A percentile compares a stretch with the other conserved stretches of the same genome.
These are phyloP conservation scores for Suillus subaureus DNA, from an alignment of 768 basidiomycete genomes.

Conservation along the genomic window DNA sequence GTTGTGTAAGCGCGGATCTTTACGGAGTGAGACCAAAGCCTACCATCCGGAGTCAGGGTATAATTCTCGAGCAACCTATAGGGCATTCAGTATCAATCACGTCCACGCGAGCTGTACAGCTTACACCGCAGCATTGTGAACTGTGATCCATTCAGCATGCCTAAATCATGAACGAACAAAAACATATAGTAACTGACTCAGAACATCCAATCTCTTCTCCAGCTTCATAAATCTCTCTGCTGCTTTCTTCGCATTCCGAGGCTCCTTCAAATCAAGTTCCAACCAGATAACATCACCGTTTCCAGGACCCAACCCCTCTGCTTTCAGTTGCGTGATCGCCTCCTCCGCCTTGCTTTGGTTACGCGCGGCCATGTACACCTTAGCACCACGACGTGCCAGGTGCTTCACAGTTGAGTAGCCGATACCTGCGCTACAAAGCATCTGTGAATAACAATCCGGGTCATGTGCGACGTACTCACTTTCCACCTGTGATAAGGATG, in stretches of 20 bases:
- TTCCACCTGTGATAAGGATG: slow-evolving; percentile 59
- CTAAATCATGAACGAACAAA: neutral
- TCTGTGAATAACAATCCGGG: neutral
- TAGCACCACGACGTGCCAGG: slow-evolving; percentile 56
- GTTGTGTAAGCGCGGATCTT: neutral
- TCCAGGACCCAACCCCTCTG: slow-evolving; percentile 44
- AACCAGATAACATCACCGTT: slow-evolving; percentile 52
- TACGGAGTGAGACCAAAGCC: neutral
- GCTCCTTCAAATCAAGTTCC: slow-evolving; percentile 53
- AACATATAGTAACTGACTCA: slow-evolving; percentile 39
- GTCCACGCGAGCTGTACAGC: slow-evolving; percentile 12
- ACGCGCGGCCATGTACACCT: slow-evolving; percentile 60
- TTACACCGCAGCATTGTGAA: slow-evolving; percentile 60
- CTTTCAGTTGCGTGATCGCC: slow-evolving; percentile 49
- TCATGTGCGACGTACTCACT: slow-evolving; percentile 35
- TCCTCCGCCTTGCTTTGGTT: slow-evolving; percentile 45
- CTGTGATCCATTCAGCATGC: slow-evolving; percentile 29
- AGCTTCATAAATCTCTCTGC: slow-evolving; percentile 51
- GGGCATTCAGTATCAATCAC: slow-evolving; percentile 1
- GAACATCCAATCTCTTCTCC: slow-evolving; percentile 56
- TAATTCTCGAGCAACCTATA: slow-evolving; percentile 24
- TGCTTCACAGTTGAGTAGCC: slow-evolving; percentile 54
- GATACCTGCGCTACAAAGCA: slow-evolving; percentile 42
- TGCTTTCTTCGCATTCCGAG: slow-evolving; percentile 46
- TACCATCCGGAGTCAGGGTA: slow-evolving; percentile 31